These are phyloP conservation scores for Neopestalotiopsis sp. DNA, from an alignment of 2,329 filamentous ascomycete genomes.

Conservation along the genomic window DNA sequence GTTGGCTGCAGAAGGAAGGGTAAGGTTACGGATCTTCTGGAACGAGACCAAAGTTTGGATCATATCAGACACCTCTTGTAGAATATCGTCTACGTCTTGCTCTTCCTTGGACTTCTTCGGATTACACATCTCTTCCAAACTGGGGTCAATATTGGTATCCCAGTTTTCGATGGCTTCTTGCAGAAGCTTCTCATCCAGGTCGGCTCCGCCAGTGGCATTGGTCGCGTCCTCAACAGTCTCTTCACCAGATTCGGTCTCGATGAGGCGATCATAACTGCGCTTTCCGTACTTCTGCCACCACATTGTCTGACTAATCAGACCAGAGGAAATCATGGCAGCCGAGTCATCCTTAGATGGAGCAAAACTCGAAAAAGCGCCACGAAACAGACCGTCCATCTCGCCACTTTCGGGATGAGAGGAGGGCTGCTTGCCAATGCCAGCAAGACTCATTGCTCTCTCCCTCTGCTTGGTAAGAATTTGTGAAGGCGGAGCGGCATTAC, in stretches of 20 bases:
- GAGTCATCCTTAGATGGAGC: slow-evolving; percentile 78
- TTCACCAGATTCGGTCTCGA: slow-evolving; percentile 54
- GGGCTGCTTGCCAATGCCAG: slow-evolving; percentile 59
- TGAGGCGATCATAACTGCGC: slow-evolving; percentile 67
- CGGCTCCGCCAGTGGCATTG: slow-evolving; percentile 35
- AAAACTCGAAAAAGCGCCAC: slow-evolving; percentile 80
- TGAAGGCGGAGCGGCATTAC: slow-evolving; percentile 64
- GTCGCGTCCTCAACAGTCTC: slow-evolving; percentile 40
- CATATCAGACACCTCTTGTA: slow-evolving; percentile 76
- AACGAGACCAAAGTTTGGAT: slow-evolving; percentile 79
- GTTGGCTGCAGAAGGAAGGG: slow-evolving; percentile 62
- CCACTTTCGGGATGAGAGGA: slow-evolving; percentile 62
- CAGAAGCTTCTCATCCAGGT: slow-evolving; percentile 57
- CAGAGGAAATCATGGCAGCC: slow-evolving; percentile 71
- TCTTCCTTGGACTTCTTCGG: slow-evolving; percentile 57
- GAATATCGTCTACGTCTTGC: slow-evolving; percentile 70
- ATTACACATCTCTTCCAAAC: slow-evolving; percentile 58
- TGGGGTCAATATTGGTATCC: slow-evolving; percentile 66
- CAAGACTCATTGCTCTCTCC: slow-evolving; percentile 73
- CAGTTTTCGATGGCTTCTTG: slow-evolving; percentile 62
- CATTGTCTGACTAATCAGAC: slow-evolving; percentile 66
- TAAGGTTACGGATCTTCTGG: slow-evolving; percentile 78
- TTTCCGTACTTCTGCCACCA: slow-evolving; percentile 80
- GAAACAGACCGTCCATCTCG: slow-evolving; percentile 77
- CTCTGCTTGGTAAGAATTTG: slow-evolving; percentile 68